Evolutionary conservation across 805 yeast species (phyloP).

Genomic region (Barnettozyma botsteinii): DNA sequence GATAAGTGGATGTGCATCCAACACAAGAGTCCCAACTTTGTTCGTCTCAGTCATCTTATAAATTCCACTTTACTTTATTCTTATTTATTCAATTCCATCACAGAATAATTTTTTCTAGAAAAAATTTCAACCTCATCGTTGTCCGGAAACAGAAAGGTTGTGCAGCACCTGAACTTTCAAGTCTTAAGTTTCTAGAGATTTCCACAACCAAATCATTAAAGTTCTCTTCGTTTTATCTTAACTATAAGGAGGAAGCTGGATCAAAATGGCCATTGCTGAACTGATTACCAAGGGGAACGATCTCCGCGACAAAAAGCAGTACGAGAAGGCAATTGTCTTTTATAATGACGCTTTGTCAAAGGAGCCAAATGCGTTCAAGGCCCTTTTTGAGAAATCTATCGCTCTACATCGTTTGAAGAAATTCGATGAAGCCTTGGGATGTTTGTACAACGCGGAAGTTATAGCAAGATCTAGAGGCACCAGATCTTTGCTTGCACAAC

Average conservation of each 20-base stretch:
- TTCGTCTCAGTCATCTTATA: neutral
- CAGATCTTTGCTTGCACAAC: constrained; percentile 37
- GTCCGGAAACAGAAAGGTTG: too few species aligned
- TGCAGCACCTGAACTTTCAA: neutral
- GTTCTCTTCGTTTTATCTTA: too few species aligned
- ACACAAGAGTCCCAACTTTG: constrained; percentile 41
- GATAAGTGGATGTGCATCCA: constrained; percentile 95
- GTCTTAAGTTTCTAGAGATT: too few species aligned
- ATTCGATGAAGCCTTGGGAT: constrained; percentile 38
- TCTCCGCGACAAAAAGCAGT: constrained; percentile 36
- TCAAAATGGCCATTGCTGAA: constrained; percentile 30
- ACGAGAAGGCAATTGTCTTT: constrained; percentile 35
- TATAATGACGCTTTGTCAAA: constrained; percentile 35
- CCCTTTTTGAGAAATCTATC: constrained; percentile 40
- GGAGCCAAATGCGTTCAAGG: constrained; percentile 39
- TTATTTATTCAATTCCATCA: neutral
- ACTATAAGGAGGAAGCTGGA: too few species aligned
- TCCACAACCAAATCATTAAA: too few species aligned
- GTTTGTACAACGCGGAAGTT: constrained; percentile 37
- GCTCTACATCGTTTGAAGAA: constrained; percentile 38
- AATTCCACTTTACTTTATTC: too few species aligned
- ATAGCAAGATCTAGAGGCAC: constrained; percentile 39
- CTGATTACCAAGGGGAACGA: constrained; percentile 32
- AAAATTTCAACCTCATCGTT: constrained; percentile 9
- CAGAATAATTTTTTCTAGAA: neutral